Base-by-base conservation (phyloP, 345 rosid species). In the Lagerstroemia speciosa region DNA sequence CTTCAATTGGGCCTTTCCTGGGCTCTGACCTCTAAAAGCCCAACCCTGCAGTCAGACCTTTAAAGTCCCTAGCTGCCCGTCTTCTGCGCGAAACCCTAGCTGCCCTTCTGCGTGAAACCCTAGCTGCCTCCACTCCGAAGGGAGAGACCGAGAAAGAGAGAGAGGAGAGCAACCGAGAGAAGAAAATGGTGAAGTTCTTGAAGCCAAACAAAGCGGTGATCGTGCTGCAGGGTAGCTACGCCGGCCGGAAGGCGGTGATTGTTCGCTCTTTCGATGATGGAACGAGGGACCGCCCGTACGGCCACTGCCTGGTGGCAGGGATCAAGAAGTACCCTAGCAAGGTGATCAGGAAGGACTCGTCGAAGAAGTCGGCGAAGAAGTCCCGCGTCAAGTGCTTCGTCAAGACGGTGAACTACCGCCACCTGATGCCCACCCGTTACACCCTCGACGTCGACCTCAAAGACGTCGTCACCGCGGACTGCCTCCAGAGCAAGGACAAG, bases 401-500 rank as follows among this genome's bases (percentile, higher is more conserved):
- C 45, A 64, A 64, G 67, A 8, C 36, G 15, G 67, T 64, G 1
- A 64, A 64, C 67, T 64, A 64, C 67, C 67, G 46, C 29, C 67
- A 64, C 67, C 30, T 64, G 67, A 64, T 64, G 67, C 67, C 67
- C 27, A 64, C 67, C 43, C 67, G 67, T 24, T 64, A 64, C 67
- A 34, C 67, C 67, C 67, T 64, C 29, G 63, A 64, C 45, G 67
- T 64, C 45, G 67, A 33, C 45, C 63, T 58, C 34, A 58, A 58
- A 34, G 63, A 58, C 63, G 33, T 11, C 30, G 63, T 58, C 34
- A 14, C 41, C 67, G 30, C 67, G 27, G 43, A 38, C 26, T 34
- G 67, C 30, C 67, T 64, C 45, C 67, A 64, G 67, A 64, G 67
- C 67, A 64, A 64, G 29, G 67, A 64, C 45, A 64, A 64, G 67